These are phyloP conservation scores for Diddensiella transvaalensis DNA, from an alignment of 805 yeast species.

Conservation along the genomic window DNA sequence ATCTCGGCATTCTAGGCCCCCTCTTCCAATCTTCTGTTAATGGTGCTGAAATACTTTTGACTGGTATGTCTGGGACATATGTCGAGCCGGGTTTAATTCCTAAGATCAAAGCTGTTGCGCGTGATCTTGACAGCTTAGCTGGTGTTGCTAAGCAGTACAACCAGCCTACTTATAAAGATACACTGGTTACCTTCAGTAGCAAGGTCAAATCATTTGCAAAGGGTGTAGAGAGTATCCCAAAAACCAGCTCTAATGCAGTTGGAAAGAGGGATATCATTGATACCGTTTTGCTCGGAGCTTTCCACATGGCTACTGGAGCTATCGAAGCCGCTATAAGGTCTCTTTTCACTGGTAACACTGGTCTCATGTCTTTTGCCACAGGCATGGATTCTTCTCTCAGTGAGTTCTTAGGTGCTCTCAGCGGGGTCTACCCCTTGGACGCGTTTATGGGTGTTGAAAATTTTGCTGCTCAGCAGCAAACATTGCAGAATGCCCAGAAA, in stretches of 20 bases:
- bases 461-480: neutral
- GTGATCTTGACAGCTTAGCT: slow-evolving; percentile 10
- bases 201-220: neutral
- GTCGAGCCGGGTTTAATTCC: slow-evolving; percentile 15
- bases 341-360: neutral
- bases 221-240: neutral
- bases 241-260: neutral
- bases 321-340: neutral
- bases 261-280: neutral
- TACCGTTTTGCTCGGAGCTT: neutral
- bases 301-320: neutral
- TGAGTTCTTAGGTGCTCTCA: neutral
- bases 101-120: neutral
- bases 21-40: slow-evolving; percentile 31
- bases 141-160: slow-evolving; percentile 1
- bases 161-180: neutral
- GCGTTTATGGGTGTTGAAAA: neutral
- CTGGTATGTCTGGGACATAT: slow-evolving; percentile 21
- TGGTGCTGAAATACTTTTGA: slow-evolving; percentile 33
- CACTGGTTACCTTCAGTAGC: neutral
- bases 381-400: neutral
- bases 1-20: slow-evolving; percentile 27
- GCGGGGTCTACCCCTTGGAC: neutral
- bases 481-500: neutral
- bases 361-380: neutral